Conservation (phyloP, 1,284 basidiomycete species). For the Irpex rosettiformis region DNA sequence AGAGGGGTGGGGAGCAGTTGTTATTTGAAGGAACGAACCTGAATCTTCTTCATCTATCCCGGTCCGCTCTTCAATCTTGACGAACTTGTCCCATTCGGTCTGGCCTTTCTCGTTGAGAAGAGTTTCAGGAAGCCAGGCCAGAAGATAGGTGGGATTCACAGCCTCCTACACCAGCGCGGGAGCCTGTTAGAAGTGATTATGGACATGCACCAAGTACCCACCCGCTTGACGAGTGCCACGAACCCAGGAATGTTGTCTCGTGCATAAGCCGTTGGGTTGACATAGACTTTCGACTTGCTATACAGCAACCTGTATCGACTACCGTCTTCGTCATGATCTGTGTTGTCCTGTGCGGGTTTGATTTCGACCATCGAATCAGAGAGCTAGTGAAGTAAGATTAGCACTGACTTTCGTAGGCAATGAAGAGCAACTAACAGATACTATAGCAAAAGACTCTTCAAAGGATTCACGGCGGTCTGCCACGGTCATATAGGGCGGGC, state of each 20-base stretch:
- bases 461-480: background rate
- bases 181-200: slow-evolving; percentile 14
- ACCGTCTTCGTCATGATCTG: slow-evolving; percentile 45
- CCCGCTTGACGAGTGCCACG: slow-evolving; percentile 82
- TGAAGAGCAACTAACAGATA: background rate
- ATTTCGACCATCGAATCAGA: slow-evolving; percentile 81
- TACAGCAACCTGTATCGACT: slow-evolving; percentile 72
- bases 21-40: slow-evolving; percentile 38
- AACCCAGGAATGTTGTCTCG: slow-evolving; percentile 95
- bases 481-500: background rate
- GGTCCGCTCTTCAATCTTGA: slow-evolving; percentile 71
- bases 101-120: slow-evolving; percentile 73
- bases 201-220: slow-evolving; percentile 31
- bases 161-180: slow-evolving; percentile 49
- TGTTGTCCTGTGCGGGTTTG: slow-evolving; percentile 33
- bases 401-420: background rate
- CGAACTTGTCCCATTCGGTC: slow-evolving; percentile 82
- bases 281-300: slow-evolving; percentile 89
- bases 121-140: slow-evolving; percentile 85
- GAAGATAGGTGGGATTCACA: slow-evolving; percentile 65
- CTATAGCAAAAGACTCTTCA: slow-evolving; percentile 1
- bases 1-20: background rate
- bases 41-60: slow-evolving; percentile 64
- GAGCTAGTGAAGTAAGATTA: background rate
- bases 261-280: slow-evolving; percentile 89